phyloP scores from a whole-genome alignment of 2,329 filamentous ascomycete species.

The Stagonosporopsis cucurbitacearum region DNA sequence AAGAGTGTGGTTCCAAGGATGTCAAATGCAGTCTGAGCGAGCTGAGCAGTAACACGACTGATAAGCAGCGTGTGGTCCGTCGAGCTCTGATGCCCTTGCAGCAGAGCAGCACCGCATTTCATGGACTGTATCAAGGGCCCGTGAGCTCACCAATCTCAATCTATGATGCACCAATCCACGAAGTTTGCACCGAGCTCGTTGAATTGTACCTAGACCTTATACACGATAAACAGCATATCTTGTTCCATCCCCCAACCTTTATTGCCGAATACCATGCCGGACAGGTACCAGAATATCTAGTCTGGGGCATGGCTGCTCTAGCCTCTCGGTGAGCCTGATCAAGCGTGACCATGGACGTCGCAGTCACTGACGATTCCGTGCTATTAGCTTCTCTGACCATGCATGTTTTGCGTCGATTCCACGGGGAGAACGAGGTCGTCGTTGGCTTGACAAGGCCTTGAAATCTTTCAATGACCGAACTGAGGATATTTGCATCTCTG shows the following conservation, averaged over 20 bases:
- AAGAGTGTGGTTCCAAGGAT: conserved; percentile 8
- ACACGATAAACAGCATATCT: conserved; percentile 12
- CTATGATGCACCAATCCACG: conserved; percentile 1
- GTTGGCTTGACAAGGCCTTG: conserved; percentile 10
- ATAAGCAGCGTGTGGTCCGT: background rate
- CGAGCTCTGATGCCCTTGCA: conserved; percentile 3
- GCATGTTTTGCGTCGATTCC: background rate
- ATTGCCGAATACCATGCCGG: conserved; percentile 3
- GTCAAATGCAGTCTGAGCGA: conserved; percentile 4
- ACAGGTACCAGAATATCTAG: conserved; percentile 2
- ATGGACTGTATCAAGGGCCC: background rate
- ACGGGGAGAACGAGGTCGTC: conserved; percentile 2
- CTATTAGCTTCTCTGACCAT: conserved; percentile 6
- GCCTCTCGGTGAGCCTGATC: conserved; percentile 1
- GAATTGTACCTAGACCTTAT: conserved; percentile 9
- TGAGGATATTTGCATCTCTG: conserved; percentile 5
- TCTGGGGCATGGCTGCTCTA: conserved; percentile 9
- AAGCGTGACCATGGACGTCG: background rate
- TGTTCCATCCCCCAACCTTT: conserved; percentile 11
- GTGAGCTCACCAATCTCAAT: background rate
- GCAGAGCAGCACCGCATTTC: background rate
- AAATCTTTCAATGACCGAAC: background rate
- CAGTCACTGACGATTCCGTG: background rate
- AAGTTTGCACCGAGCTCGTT: conserved; percentile 3
- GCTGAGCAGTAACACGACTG: background rate